Conservation (phyloP, 345 rosid genomes). For the Arabis alpina region DNA sequence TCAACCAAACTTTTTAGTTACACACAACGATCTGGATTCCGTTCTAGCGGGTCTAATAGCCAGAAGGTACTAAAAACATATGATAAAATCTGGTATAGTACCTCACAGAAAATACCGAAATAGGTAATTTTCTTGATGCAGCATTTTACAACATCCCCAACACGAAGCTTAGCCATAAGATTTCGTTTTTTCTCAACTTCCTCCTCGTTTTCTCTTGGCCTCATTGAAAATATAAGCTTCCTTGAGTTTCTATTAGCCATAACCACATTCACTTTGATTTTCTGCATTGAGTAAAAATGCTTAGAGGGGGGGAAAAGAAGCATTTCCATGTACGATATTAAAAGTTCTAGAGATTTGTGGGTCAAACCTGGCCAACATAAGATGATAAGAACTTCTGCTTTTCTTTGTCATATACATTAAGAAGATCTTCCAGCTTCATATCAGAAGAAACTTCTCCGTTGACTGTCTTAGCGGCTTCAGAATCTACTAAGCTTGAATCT, state of each 20-base stretch:
- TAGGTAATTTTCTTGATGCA: slow-evolving; percentile 86
- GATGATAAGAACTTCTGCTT: slow-evolving; percentile 85
- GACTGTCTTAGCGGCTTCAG: slow-evolving; percentile 42
- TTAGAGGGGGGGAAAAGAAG: slow-evolving; percentile 2
- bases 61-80: slow-evolving; percentile 3
- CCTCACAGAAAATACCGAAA: slow-evolving; percentile 95
- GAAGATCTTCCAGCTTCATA: slow-evolving; percentile 87
- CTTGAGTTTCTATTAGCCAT: slow-evolving; percentile 65
- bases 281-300: slow-evolving; percentile 53
- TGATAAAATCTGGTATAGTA: slow-evolving; percentile 27
- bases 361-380: slow-evolving; percentile 86
- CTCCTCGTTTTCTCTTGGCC: slow-evolving; percentile 79
- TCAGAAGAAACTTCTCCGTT: slow-evolving; percentile 59
- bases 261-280: slow-evolving; percentile 61
- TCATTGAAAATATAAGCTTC: slow-evolving; percentile 81
- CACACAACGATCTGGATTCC: background rate
- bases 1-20: slow-evolving; percentile 24
- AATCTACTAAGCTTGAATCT: slow-evolving; percentile 42
- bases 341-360: background rate
- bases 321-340: background rate
- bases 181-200: slow-evolving; percentile 71
- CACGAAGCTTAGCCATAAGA: slow-evolving; percentile 86
- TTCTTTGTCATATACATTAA: slow-evolving; percentile 74
- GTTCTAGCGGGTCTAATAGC: background rate
- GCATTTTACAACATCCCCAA: slow-evolving; percentile 92